phyloP scores from a whole-genome alignment of 2,329 filamentous ascomycete species.

The Septoria petroselini region DNA sequence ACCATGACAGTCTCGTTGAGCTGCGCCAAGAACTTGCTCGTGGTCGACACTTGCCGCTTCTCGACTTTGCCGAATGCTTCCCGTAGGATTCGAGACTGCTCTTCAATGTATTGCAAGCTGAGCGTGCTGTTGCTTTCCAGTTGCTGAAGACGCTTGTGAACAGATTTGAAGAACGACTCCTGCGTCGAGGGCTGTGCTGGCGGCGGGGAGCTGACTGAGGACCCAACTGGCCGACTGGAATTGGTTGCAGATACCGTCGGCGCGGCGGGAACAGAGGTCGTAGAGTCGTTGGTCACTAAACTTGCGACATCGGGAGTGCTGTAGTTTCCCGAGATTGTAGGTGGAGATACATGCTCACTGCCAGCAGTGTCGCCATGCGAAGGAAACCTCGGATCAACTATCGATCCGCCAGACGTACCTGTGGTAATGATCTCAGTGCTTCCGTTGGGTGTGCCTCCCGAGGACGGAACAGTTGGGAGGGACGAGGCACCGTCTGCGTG shows the following conservation, averaged over 20 bases:
- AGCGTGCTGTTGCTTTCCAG: conserved; percentile 90
- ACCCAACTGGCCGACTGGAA: conserved; percentile 9
- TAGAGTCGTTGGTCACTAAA: neutral
- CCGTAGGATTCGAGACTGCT: conserved; percentile 85
- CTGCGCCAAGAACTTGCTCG: conserved; percentile 73
- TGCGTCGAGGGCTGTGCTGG: conserved; percentile 74
- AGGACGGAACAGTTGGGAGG: neutral
- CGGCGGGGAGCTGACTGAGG: conserved; percentile 32
- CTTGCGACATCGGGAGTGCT: neutral
- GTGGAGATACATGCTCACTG: neutral
- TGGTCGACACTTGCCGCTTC: conserved; percentile 80
- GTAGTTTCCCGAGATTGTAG: neutral
- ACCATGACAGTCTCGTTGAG: conserved; percentile 84
- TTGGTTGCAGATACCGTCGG: conserved; percentile 7
- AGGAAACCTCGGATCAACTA: neutral
- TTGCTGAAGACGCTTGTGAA: conserved; percentile 86
- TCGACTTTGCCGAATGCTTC: conserved; percentile 85
- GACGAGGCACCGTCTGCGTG: neutral
- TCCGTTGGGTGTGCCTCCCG: neutral
- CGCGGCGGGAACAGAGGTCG: neutral
- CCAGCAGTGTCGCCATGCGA: neutral
- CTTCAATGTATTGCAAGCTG: conserved; percentile 92
- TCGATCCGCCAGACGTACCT: neutral
- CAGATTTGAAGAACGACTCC: conserved; percentile 95
- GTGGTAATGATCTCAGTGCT: neutral